Evolutionary conservation across 805 yeast species (phyloP), one percentile per base, ranked within the genome.

Genomic region (Metschnikowia henanensis): DNA sequence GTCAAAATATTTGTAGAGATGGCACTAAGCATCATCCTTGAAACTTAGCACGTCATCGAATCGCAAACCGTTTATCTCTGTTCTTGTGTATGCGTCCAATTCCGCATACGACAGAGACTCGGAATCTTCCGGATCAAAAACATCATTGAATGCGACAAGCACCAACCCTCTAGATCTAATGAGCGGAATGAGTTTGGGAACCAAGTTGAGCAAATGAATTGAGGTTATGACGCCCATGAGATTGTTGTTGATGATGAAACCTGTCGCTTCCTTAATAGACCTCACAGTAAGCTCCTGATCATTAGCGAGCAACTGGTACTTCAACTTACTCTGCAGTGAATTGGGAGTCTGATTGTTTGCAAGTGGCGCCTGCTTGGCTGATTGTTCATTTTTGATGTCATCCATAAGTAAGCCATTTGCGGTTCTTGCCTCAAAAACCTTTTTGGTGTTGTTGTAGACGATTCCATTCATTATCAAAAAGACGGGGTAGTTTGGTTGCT

Each of bases 401-500:
- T 59, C 65, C 33, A 72, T 52, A n/a, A 64, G 47, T 31, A 72
- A 53, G 3, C 75, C 76, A 51, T 71, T 69, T 5, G 75, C 64
- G 1, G 74, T 62, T 41, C 71, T 58, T 2, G 66, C 62, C 54
- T 71, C 75, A 41, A 70, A 72, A 7, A 47, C 50, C n/a, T 57
- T 50, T 15, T 49, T 43, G 2, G 51, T 39, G 37, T 49, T 28
- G 58, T 61, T 55, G 60, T 58, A 62, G 34, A 73, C 67, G 9
- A 83, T 68, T n/a, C 89, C 87, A 54, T 81, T 83, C 77, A 91
- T 79, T 43, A 83, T 80, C 66, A 87, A 86, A 52, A 94, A 82
- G 0, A 94, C 98, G 0, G 99, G 97, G 66, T 85, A 94, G 62
- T 92, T 92, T 12, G 99, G 98, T 66, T 94, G 99, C 65, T 94